Evolutionary conservation across 139 green algal genomes (phyloP).

Genomic region (Desmodesmus armatus): DNA sequence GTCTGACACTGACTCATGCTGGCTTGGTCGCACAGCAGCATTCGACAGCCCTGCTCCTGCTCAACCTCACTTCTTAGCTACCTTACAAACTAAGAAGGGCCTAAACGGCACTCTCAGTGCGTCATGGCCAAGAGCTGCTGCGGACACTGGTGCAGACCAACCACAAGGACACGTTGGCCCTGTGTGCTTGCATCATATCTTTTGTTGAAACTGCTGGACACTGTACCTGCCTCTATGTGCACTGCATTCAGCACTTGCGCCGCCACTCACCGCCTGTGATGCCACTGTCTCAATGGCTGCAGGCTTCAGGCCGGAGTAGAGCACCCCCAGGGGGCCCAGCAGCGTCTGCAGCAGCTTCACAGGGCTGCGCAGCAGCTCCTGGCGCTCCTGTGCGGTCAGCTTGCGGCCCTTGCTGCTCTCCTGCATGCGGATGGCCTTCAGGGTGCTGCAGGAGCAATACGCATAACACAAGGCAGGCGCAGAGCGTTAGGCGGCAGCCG

Average conservation of each 20-base stretch:
- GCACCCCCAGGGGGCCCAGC: conserved; percentile 13
- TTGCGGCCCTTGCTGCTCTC: conserved; percentile 17
- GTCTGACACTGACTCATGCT: too few species aligned
- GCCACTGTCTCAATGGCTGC: conserved; percentile 72
- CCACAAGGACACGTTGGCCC: not conserved
- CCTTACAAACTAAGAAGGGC: too few species aligned
- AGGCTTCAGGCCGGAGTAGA: conserved; percentile 73
- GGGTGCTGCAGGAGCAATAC: conserved; percentile 60
- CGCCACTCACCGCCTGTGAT: conserved; percentile 63
- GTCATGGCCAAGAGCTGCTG: too few species aligned
- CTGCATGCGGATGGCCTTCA: conserved; percentile 52
- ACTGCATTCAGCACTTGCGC: not conserved
- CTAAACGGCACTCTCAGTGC: too few species aligned
- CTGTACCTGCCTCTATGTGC: too few species aligned
- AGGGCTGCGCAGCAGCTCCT: conserved; percentile 10
- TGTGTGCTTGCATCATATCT: too few species aligned
- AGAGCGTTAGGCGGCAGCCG: too few species aligned
- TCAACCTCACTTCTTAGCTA: too few species aligned
- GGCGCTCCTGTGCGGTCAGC: not conserved
- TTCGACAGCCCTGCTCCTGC: too few species aligned
- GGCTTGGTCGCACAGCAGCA: too few species aligned
- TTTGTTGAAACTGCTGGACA: too few species aligned
- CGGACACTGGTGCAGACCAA: not conserved
- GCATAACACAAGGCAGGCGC: too few species aligned
- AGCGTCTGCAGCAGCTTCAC: conserved; percentile 15